Evolutionary conservation across 2,329 filamentous ascomycete genomes (phyloP).

Genomic region (Fusarium camptoceras): DNA sequence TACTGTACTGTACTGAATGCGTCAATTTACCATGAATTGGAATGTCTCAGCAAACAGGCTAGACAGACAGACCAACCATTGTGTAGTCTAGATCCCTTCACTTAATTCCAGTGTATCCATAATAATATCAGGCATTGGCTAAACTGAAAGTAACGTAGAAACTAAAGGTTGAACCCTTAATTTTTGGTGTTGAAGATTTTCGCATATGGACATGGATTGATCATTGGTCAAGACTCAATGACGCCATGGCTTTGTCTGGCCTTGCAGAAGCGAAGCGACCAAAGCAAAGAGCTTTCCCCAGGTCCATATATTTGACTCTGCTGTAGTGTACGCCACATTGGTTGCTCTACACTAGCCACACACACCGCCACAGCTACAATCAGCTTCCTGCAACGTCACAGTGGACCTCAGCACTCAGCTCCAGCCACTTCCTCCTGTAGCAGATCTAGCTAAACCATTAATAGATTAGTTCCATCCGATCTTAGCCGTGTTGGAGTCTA

Average conservation of each 20-base stretch:
- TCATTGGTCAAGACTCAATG: conserved; percentile 24
- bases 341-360: conserved; percentile 17
- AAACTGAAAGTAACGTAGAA: not conserved
- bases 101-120: not conserved
- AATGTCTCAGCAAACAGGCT: conserved; percentile 21
- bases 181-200: conserved; percentile 28
- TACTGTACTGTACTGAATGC: conserved; percentile 14
- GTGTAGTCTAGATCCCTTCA: not conserved
- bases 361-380: not conserved
- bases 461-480: conserved; percentile 27
- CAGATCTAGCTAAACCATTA: not conserved
- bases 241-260: conserved; percentile 23
- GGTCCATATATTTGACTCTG: conserved; percentile 6
- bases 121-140: not conserved
- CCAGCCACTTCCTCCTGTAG: conserved; percentile 33
- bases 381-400: conserved; percentile 26
- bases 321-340: conserved; percentile 16
- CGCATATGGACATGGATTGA: conserved; percentile 30
- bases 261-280: conserved; percentile 31
- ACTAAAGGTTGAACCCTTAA: conserved; percentile 9
- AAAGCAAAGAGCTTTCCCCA: conserved; percentile 31
- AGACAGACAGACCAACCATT: conserved; percentile 2
- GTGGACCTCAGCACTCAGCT: conserved; percentile 4
- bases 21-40: conserved; percentile 14
- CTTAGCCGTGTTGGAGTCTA: conserved; percentile 30